Percentiles rank a stretch among this genome's conserved stretches.
These are phyloP conservation scores for Paramecium primaurelia DNA, from an alignment of 73 alveolate genomes.

Conservation along the genomic window DNA sequence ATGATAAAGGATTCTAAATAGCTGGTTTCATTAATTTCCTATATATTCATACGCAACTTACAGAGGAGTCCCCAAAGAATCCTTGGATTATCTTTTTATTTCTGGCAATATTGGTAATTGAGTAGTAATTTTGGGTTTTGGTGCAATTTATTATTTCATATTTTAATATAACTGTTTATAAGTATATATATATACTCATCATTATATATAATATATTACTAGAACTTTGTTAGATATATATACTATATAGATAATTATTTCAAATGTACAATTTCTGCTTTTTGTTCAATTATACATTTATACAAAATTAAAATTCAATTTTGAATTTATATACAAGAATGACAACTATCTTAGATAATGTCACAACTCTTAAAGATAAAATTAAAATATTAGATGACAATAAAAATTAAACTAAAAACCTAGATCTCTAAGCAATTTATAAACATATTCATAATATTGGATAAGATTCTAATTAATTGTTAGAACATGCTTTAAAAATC, in stretches of 20 bases:
- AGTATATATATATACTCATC: neutral
- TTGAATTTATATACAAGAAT: neutral
- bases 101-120: neutral
- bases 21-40: neutral
- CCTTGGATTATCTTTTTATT: neutral
- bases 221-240: neutral
- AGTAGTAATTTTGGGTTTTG: neutral
- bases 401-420: neutral
- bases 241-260: neutral
- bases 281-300: no score
- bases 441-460: neutral
- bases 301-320: neutral
- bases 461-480: neutral
- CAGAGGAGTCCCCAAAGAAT: neutral
- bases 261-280: neutral
- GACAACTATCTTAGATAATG: neutral
- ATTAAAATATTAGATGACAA: neutral
- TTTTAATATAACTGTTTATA: neutral
- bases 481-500: neutral
- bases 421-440: neutral
- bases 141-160: neutral
- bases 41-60: neutral
- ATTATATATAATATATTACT: neutral
- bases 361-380: neutral
- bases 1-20: neutral